Evolutionary conservation across 2,329 filamentous ascomycete genomes (phyloP), one percentile per base, ranked within the genome.

Genomic region (Diaporthe citrichinensis): DNA sequence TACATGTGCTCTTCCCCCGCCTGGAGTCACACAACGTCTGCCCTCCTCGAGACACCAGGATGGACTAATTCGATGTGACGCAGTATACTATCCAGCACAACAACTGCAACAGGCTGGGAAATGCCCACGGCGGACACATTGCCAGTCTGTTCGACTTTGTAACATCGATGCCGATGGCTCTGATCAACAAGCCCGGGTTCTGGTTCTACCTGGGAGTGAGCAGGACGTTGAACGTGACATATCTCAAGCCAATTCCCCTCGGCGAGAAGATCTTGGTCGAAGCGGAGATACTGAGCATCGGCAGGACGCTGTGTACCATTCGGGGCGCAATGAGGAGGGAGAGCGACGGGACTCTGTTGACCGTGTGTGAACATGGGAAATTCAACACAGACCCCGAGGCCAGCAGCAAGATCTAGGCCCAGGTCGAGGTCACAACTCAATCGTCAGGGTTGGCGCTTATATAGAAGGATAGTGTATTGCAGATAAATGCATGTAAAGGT

Each of bases 141-240:
- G 89, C 93, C 3, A 92, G 92, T 0, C 83, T 95, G 5, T 92
- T 94, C 78, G 94, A 95, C 83, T 85, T 90, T 74, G 88, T 90
- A 78, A 94, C 93, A 0, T 90, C 90, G 4, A 81, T 90, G 25
- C 86, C 91, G 4, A 82, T 94, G 17, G 83, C 88, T 14, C 86
- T 92, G 51, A 82, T 93, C 71, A 88, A 88, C 59, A 85, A 84
- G 31, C 90, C 89, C 0, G 92, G 91, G 8, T 91, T 88, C 81
- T 94, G 93, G 89, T 84, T 87, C 74, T 85, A 84, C 53, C 86
- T 92, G 34, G 93, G 93, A 51, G 92, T 95, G 36, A 91, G 87
- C 80, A 88, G 93, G 75, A 92, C 90, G 36, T 86, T 95, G 72
- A 91, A 89, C 79, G 88, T 93, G 57, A 94, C 91, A 0, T 95